Evolutionary conservation across 2,329 filamentous ascomycete genomes (phyloP), one percentile per base, ranked within the genome.

Genomic region (Hypomyces rosellus): DNA sequence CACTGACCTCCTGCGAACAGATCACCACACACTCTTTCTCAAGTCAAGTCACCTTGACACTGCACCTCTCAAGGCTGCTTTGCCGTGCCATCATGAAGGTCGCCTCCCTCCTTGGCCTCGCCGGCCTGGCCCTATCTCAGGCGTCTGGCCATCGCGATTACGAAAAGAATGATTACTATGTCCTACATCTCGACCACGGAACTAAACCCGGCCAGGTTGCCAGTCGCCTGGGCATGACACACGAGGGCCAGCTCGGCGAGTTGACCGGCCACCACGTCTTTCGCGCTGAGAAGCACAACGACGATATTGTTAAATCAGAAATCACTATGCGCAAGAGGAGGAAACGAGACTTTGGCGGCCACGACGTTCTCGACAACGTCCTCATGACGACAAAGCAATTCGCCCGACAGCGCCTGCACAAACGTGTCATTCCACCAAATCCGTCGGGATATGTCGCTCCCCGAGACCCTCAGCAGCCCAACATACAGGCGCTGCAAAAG

Each of bases 91-190:
- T 54, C 50, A 82, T 82, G 78, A 81, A 74, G 69, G 58, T 74
- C 55, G 63, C 70, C 53, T 72, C 78, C 53, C 59, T 81, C 47
- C 62, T 86, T 51, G 72, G 76, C 66, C 70, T 81, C 45, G 66
- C 75, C 49, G 72, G 77, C 67, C 68, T 82, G 44, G 70, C 68
- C 53, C 61, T 76, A 62, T 68, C 74, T 54, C 69, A 74, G 51
- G 73, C 76, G 30, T 66, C 74, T 42, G 66, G 81, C 45, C 72
- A 76, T 55, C 85, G 88, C 59, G 80, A 93, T 63, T 88, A 95
- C 74, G 80, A 86, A 45, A 76, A 80, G 37, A 82, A 90, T 69
- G 92, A 99, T 69, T 97, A 95, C 72, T 96, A 97, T 67, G 90
- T 95, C 56, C 76, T 99, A 43, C 88, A 96, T 58, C 79, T 99